Evolutionary conservation across 371 early-diverging fungal species (phyloP).

Genomic region (Batkoa obscura): DNA sequence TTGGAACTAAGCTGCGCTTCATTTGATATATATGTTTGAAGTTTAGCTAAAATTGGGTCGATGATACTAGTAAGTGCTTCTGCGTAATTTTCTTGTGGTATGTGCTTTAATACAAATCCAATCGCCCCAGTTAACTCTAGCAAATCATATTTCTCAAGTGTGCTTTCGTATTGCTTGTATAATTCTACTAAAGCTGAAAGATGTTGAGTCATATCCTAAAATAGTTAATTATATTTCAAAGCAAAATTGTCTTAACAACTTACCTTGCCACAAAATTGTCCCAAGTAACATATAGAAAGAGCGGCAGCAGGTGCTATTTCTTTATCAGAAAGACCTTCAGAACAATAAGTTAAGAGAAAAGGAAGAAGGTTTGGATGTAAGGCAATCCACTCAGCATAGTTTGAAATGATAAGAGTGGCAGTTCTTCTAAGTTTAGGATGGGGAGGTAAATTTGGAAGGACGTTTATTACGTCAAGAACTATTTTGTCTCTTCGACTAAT

Average conservation of each 20-base stretch:
- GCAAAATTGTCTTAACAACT: constrained; percentile 5
- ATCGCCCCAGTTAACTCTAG: constrained; percentile 75
- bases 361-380: constrained; percentile 69
- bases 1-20: constrained; percentile 28
- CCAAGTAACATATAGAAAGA: constrained; percentile 66
- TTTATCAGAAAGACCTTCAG: constrained; percentile 63
- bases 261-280: constrained; percentile 74
- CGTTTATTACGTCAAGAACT: constrained; percentile 73
- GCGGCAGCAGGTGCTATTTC: constrained; percentile 81
- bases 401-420: constrained; percentile 82
- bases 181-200: constrained; percentile 55
- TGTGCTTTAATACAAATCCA: constrained; percentile 59
- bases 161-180: constrained; percentile 39
- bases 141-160: constrained; percentile 45
- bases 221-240: too few species aligned
- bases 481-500: constrained; percentile 48
- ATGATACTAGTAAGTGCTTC: constrained; percentile 61
- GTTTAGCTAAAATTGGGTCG: constrained; percentile 32
- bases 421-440: constrained; percentile 89
- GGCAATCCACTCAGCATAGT: constrained; percentile 85
- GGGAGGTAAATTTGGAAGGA: constrained; percentile 59
- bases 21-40: background rate
- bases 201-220: constrained; percentile 35
- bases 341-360: constrained; percentile 73
- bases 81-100: constrained; percentile 36